Percentiles rank a stretch among this genome's conserved stretches.
These are phyloP conservation scores for Erodium trifolium DNA, from an alignment of 441 rosid species.

Conservation along the genomic window DNA sequence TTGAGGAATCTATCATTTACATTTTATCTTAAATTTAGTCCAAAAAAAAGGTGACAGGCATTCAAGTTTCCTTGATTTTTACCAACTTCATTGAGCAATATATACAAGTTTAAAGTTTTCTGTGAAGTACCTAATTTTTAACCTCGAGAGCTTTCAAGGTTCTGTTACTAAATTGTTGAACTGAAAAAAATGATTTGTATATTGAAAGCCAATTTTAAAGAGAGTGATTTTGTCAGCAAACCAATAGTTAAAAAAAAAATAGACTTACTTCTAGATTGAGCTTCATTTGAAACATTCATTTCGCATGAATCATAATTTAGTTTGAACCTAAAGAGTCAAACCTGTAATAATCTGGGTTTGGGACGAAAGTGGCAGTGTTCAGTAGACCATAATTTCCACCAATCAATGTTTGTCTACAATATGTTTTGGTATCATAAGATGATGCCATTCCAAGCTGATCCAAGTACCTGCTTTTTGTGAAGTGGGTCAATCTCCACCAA, in stretches of 20 bases:
- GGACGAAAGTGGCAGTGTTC: conserved; percentile 59
- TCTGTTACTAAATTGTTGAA: neutral
- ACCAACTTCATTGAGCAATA: no score
- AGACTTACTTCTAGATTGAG: neutral
- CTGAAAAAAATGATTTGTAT: neutral
- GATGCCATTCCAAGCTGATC: conserved; percentile 94
- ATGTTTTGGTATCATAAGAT: conserved; percentile 62
- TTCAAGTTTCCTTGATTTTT: no score
- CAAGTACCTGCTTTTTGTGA: conserved; percentile 52
- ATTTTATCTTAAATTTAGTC: neutral
- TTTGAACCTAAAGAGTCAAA: conserved; percentile 16
- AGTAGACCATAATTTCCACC: conserved; percentile 94
- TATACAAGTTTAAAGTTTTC: no score
- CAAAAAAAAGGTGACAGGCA: neutral
- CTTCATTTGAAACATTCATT: neutral
- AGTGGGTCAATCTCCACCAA: neutral
- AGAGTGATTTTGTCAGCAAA: neutral
- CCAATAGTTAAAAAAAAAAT: neutral
- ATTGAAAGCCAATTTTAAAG: neutral
- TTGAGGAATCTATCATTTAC: neutral
- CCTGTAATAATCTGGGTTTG: conserved; percentile 98
- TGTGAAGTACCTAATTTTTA: no score
- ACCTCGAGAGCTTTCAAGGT: neutral
- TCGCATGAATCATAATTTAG: neutral
- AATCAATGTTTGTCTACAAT: conserved; percentile 81